A percentile compares a stretch with the other conserved stretches of the same genome.
Conservation (phyloP, 2,329 filamentous ascomycete genomes). For the Tolypocladium pustulatum region DNA sequence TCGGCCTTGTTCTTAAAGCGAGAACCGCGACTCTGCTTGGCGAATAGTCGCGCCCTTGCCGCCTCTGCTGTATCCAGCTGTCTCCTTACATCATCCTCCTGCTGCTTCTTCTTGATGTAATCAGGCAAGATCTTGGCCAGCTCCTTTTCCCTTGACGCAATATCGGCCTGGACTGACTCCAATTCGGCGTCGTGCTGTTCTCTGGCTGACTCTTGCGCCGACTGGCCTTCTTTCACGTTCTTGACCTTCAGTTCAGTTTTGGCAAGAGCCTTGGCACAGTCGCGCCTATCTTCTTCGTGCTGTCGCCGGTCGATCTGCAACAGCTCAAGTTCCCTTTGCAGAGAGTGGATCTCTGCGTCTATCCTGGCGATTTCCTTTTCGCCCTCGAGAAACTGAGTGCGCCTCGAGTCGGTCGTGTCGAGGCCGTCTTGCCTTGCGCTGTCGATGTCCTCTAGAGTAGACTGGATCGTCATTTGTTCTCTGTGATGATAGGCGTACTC, state of each 20-base stretch:
- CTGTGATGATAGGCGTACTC: slow-evolving; percentile 92
- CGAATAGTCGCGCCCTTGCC: slow-evolving; percentile 67
- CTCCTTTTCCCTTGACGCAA: slow-evolving; percentile 66
- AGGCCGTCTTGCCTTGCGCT: slow-evolving; percentile 70
- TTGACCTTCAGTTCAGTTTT: slow-evolving; percentile 82
- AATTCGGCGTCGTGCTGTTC: slow-evolving; percentile 63
- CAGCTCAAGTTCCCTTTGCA: slow-evolving; percentile 75
- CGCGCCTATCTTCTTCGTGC: slow-evolving; percentile 80
- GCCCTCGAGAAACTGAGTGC: slow-evolving; percentile 63
- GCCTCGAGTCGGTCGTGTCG: slow-evolving; percentile 74
- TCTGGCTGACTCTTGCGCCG: slow-evolving; percentile 62
- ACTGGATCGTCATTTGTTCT: slow-evolving; percentile 70
- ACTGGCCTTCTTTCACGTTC: slow-evolving; percentile 71
- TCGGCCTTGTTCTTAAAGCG: slow-evolving; percentile 84
- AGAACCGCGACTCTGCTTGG: slow-evolving; percentile 82
- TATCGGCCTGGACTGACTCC: slow-evolving; percentile 60
- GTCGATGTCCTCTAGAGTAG: slow-evolving; percentile 73
- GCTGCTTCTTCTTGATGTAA: slow-evolving; percentile 61
- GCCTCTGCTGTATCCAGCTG: slow-evolving; percentile 69
- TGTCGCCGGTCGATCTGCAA: slow-evolving; percentile 77
- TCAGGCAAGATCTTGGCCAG: slow-evolving; percentile 65
- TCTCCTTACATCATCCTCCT: slow-evolving; percentile 61
- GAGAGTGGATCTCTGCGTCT: slow-evolving; percentile 67
- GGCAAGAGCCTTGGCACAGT: slow-evolving; percentile 67
- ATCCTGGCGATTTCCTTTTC: slow-evolving; percentile 71